Conservation (phyloP, 805 yeast species). For the Starmerella bacillaris region DNA sequence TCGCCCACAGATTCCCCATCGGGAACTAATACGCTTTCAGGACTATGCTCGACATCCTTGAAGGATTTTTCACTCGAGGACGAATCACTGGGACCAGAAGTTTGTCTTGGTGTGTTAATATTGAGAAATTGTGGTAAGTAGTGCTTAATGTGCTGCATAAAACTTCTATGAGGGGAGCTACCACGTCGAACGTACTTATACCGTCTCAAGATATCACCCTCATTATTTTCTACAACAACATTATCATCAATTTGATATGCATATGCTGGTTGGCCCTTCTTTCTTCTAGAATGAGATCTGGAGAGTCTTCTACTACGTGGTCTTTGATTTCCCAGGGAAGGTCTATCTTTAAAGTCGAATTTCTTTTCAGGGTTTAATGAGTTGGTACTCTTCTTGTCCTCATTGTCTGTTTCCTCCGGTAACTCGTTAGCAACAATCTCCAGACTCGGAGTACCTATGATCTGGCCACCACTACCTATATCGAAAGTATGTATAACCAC, state of each 20-base stretch:
- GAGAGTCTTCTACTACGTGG: slow-evolving; percentile 10
- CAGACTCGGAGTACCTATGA: slow-evolving; percentile 10
- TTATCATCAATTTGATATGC: slow-evolving; percentile 70
- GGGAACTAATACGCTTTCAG: slow-evolving; percentile 18
- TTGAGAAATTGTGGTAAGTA: slow-evolving; percentile 3
- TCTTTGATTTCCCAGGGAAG: slow-evolving; percentile 1
- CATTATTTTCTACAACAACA: slow-evolving; percentile 70
- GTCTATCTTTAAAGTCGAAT: not conserved
- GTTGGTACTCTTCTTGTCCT: slow-evolving; percentile 11
- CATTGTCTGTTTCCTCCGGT: slow-evolving; percentile 6
- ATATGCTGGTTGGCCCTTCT: slow-evolving; percentile 14
- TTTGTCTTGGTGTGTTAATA: not conserved
- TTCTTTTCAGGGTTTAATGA: slow-evolving; percentile 1
- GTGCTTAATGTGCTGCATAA: slow-evolving; percentile 29
- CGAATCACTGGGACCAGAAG: slow-evolving; percentile 1
- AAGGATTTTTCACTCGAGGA: slow-evolving; percentile 1
- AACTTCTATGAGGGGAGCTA: slow-evolving; percentile 29
- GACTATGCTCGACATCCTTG: slow-evolving; percentile 16
- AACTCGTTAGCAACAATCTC: slow-evolving; percentile 11
- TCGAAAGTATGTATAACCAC: slow-evolving; percentile 48
- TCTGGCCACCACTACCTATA: slow-evolving; percentile 5
- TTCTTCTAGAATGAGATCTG: slow-evolving; percentile 1
- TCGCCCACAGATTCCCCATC: slow-evolving; percentile 6
- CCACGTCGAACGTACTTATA: slow-evolving; percentile 52
- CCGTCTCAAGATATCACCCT: slow-evolving; percentile 78